Percentiles rank a stretch among this genome's conserved stretches.
Conservation (phyloP, 352 stramenopile genomes). For the Phytopythium aichiense region DNA sequence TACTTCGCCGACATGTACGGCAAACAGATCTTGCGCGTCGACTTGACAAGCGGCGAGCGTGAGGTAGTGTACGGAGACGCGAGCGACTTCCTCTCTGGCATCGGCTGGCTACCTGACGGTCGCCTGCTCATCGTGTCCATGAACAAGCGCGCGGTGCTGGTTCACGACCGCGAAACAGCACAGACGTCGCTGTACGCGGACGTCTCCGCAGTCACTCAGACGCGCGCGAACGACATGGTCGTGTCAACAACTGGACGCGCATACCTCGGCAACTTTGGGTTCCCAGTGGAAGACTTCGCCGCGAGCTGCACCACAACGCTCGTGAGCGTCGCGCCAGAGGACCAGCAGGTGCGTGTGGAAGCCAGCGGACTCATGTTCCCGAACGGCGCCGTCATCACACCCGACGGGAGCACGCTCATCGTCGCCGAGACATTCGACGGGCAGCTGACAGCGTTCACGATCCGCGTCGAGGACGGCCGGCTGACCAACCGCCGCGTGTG, state of each 20-base stretch:
- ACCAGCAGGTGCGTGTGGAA: conserved; percentile 41
- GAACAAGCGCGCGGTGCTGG: conserved; percentile 41
- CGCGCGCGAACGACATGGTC: conserved; percentile 62
- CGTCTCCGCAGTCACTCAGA: conserved; percentile 39
- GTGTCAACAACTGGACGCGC: conserved; percentile 32
- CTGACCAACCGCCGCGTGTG: conserved; percentile 49
- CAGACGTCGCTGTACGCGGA: conserved; percentile 42
- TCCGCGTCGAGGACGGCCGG: conserved; percentile 32
- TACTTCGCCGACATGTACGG: conserved; percentile 71
- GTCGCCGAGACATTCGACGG: conserved; percentile 57
- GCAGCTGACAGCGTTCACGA: conserved; percentile 57
- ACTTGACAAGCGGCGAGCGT: conserved; percentile 28
- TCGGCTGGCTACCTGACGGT: conserved; percentile 62
- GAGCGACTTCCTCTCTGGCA: conserved; percentile 46
- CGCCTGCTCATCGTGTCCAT: conserved; percentile 56
- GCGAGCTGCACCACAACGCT: conserved; percentile 46
- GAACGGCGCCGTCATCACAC: conserved; percentile 68
- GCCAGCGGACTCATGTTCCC: conserved; percentile 59
- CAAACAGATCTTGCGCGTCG: conserved; percentile 54
- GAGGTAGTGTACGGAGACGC: conserved; percentile 39
- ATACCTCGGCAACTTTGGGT: conserved; percentile 69
- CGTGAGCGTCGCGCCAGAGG: conserved; percentile 42
- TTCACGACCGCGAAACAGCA: conserved; percentile 29
- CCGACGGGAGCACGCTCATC: conserved; percentile 70
- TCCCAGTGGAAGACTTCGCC: conserved; percentile 30